Evolutionary conservation across 108 stramenopile genomes (phyloP).

Genomic region (Nitzschia putrida): DNA sequence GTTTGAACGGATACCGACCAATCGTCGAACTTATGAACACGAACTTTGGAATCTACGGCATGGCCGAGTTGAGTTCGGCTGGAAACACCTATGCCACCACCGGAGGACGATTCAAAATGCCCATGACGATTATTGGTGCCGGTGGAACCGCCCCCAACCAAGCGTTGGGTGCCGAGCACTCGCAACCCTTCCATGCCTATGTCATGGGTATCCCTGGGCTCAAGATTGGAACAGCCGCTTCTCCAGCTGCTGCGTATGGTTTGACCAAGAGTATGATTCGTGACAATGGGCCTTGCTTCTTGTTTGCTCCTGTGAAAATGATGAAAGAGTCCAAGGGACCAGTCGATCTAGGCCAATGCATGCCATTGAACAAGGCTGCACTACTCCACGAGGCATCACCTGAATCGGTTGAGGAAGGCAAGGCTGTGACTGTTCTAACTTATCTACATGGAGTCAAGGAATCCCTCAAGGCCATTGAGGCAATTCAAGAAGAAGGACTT

Average conservation of each 20-base stretch:
- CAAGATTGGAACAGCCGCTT: slow-evolving; percentile 97
- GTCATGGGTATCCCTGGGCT: slow-evolving; percentile 99
- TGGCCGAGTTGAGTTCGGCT: slow-evolving; percentile 96
- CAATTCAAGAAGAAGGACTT: slow-evolving; percentile 88
- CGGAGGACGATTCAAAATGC: slow-evolving; percentile 98
- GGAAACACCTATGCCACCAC: slow-evolving; percentile 99
- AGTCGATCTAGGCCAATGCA: slow-evolving; percentile 86
- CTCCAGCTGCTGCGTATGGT: slow-evolving; percentile 95
- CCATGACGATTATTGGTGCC: slow-evolving; percentile 98
- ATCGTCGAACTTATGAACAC: slow-evolving; percentile 99
- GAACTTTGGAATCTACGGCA: slow-evolving; percentile 99
- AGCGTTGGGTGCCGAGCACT: slow-evolving; percentile 97
- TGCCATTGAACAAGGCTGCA: slow-evolving; percentile 93
- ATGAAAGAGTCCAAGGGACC: slow-evolving; percentile 96
- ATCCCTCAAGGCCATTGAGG: slow-evolving; percentile 74
- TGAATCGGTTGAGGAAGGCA: slow-evolving; percentile 66
- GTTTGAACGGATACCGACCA: slow-evolving; percentile 97
- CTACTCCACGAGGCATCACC: slow-evolving; percentile 86
- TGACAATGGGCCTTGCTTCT: slow-evolving; percentile 97
- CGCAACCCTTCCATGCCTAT: slow-evolving; percentile 98
- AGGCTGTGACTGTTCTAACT: slow-evolving; percentile 95
- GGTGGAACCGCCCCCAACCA: slow-evolving; percentile 99
- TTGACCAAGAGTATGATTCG: slow-evolving; percentile 98
- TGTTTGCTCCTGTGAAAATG: slow-evolving; percentile 98
- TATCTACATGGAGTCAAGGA: slow-evolving; percentile 98